Percentiles rank a stretch among this genome's conserved stretches.
Conservation (phyloP, 2,329 filamentous ascomycete species). For the Cercospora sp. region DNA sequence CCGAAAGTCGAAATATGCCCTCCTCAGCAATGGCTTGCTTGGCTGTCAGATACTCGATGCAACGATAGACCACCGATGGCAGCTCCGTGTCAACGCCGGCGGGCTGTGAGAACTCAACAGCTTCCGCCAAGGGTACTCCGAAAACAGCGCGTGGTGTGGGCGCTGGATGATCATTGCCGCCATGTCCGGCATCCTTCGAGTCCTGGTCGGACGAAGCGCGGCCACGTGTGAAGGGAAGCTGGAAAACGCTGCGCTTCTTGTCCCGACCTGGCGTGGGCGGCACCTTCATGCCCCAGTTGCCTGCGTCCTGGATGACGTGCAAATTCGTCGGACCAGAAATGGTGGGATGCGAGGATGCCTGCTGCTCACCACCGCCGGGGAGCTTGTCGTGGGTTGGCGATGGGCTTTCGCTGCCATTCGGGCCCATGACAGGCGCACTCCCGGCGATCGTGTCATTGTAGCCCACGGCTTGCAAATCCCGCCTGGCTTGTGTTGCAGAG, state of each 20-base stretch:
- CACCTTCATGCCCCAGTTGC: slow-evolving; percentile 81
- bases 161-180: slow-evolving; percentile 25
- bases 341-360: slow-evolving; percentile 39
- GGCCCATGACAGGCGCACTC: slow-evolving; percentile 56
- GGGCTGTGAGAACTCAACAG: slow-evolving; percentile 77
- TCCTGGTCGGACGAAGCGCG: slow-evolving; percentile 69
- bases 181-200: slow-evolving; percentile 34
- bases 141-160: slow-evolving; percentile 61
- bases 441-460: slow-evolving; percentile 60
- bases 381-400: slow-evolving; percentile 40
- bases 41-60: slow-evolving; percentile 84
- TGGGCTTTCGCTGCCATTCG: slow-evolving; percentile 30
- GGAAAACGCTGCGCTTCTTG: slow-evolving; percentile 70
- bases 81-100: slow-evolving; percentile 71
- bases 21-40: slow-evolving; percentile 83
- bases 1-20: slow-evolving; percentile 93
- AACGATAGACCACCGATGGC: slow-evolving; percentile 91
- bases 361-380: slow-evolving; percentile 35
- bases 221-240: slow-evolving; percentile 55
- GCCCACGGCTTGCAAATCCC: slow-evolving; percentile 44
- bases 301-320: slow-evolving; percentile 76
- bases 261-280: slow-evolving; percentile 62
- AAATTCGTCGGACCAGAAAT: slow-evolving; percentile 88
- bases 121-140: slow-evolving; percentile 80
- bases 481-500: slow-evolving; percentile 12